These are phyloP conservation scores for Wickerhamiella lipophila DNA, from an alignment of 805 yeast species.

Conservation along the genomic window DNA sequence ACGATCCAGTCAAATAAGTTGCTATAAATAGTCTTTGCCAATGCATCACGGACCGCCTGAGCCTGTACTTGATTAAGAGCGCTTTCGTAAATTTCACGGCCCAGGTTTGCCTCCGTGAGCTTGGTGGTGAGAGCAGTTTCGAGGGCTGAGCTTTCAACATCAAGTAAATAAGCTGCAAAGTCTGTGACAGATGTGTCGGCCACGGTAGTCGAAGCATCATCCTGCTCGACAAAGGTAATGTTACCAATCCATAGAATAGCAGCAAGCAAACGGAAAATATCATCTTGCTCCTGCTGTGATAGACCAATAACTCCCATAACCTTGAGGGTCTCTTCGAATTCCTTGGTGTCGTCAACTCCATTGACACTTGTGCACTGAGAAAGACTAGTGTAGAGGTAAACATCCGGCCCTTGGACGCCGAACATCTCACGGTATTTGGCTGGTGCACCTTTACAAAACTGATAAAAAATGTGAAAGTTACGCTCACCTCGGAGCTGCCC, in stretches of 20 bases:
- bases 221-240: slow-evolving; percentile 62
- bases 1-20: slow-evolving; percentile 96
- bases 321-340: slow-evolving; percentile 63
- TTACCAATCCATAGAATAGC: slow-evolving; percentile 92
- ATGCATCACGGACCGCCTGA: slow-evolving; percentile 78
- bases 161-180: slow-evolving; percentile 82
- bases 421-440: slow-evolving; percentile 67
- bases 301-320: slow-evolving; percentile 89
- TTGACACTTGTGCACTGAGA: slow-evolving; percentile 78
- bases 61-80: slow-evolving; percentile 90
- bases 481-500: slow-evolving; percentile 85
- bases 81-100: slow-evolving; percentile 80
- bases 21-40: slow-evolving; percentile 87
- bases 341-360: slow-evolving; percentile 71
- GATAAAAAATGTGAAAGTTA: slow-evolving; percentile 94
- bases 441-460: slow-evolving; percentile 82
- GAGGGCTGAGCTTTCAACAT: slow-evolving; percentile 58
- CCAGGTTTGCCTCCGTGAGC: slow-evolving; percentile 73
- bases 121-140: slow-evolving; percentile 62
- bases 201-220: slow-evolving; percentile 70
- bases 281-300: slow-evolving; percentile 70
- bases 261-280: slow-evolving; percentile 73
- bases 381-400: slow-evolving; percentile 76
- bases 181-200: slow-evolving; percentile 84
- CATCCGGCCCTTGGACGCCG: slow-evolving; percentile 91